Evolutionary conservation across 495 filamentous ascomycete genomes (phyloP).

Genomic region (Penicillium taxi): DNA sequence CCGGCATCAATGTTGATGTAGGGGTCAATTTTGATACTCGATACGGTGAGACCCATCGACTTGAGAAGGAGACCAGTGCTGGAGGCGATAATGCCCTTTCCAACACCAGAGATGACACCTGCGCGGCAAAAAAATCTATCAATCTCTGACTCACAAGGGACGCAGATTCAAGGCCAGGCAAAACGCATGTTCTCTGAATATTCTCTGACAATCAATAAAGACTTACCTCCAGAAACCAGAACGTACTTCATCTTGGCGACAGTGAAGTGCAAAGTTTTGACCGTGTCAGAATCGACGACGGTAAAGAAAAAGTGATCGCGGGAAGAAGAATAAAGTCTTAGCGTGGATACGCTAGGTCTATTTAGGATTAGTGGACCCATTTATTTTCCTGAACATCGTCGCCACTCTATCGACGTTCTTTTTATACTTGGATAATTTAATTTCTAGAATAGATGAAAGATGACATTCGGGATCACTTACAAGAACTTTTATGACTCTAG

Average conservation of each 20-base stretch:
- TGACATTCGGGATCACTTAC: no score
- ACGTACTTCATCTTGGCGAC: slow-evolving; percentile 19
- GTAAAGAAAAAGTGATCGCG: no score
- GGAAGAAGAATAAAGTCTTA: no score
- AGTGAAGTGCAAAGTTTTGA: background rate
- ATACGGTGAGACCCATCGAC: slow-evolving; percentile 54
- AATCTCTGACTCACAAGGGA: background rate
- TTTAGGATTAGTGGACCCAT: no score
- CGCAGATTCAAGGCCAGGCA: background rate
- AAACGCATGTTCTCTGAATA: background rate
- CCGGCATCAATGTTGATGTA: slow-evolving; percentile 65
- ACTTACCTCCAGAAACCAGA: slow-evolving; percentile 21
- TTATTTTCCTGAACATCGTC: no score
- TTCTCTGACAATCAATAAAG: background rate
- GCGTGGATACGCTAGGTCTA: no score
- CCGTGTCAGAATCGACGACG: no score
- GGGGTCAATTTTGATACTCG: slow-evolving; percentile 63
- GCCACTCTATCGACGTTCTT: no score
- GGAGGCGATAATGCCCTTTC: slow-evolving; percentile 72
- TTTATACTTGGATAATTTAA: no score
- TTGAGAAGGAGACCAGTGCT: slow-evolving; percentile 66
- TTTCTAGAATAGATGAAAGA: no score
- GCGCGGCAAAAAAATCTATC: slow-evolving; percentile 1
- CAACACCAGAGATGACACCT: slow-evolving; percentile 76
- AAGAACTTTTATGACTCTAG: no score